phyloP scores from a whole-genome alignment of 2,329 filamentous ascomycete species.

The Neofusicoccum ribis region DNA sequence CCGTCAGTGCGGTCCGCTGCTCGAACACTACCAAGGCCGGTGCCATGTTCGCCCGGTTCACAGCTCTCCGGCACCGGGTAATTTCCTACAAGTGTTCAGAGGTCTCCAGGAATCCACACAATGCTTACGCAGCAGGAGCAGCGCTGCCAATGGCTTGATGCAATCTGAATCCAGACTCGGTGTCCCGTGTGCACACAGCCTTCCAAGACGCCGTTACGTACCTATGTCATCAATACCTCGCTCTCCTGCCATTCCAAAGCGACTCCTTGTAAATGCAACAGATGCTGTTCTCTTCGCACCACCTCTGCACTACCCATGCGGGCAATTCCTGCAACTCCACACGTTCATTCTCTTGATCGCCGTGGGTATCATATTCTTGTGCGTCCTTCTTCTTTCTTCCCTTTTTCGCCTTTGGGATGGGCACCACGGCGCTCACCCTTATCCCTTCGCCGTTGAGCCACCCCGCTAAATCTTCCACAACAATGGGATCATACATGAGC shows the following conservation, averaged over 20 bases:
- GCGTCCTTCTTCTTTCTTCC: neutral
- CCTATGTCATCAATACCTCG: neutral
- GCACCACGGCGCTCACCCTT: constrained; percentile 56
- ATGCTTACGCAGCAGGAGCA: too few species aligned
- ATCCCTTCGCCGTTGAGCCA: constrained; percentile 67
- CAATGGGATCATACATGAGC: constrained; percentile 85
- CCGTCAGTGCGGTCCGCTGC: too few species aligned
- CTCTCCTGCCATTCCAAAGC: constrained; percentile 20
- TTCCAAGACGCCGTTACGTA: neutral
- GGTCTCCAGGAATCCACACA: too few species aligned
- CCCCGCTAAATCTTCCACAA: constrained; percentile 77
- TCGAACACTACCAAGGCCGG: too few species aligned
- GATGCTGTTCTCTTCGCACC: constrained; percentile 82
- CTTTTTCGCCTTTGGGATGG: constrained; percentile 12
- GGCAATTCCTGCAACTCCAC: constrained; percentile 32
- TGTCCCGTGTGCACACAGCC: too few species aligned
- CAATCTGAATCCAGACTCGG: too few species aligned
- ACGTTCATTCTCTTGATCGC: constrained; percentile 21
- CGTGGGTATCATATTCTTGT: constrained; percentile 59
- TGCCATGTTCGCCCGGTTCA: too few species aligned
- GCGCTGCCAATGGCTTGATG: too few species aligned
- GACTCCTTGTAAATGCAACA: constrained; percentile 72
- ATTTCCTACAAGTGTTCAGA: too few species aligned
- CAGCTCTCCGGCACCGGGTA: too few species aligned
- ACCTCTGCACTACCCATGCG: constrained; percentile 70